Evolutionary conservation across 345 rosid species (phyloP).

Genomic region (Eucalyptus regnans): DNA sequence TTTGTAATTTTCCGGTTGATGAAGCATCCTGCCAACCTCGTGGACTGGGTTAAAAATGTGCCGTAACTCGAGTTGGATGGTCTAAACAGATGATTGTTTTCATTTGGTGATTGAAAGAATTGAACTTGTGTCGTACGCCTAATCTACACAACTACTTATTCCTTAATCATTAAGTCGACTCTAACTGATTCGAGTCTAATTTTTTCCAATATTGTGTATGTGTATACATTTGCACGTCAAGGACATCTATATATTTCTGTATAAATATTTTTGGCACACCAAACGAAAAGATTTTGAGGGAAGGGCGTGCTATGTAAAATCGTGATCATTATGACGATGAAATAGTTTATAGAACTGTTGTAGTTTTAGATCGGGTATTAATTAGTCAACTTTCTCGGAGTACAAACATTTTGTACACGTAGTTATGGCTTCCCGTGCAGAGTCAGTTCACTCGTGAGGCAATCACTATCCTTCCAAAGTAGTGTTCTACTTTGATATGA

Average conservation of each 20-base stretch:
- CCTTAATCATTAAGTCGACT: neutral
- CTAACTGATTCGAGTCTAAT: neutral
- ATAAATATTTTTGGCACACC: neutral
- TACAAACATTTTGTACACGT: neutral
- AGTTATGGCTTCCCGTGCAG: neutral
- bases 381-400: neutral
- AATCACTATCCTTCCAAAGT: neutral
- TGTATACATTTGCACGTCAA: neutral
- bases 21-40: neutral
- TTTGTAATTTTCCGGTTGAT: neutral
- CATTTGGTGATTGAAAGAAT: neutral
- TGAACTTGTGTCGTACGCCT: fast-evolving
- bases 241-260: neutral
- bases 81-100: neutral
- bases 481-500: neutral
- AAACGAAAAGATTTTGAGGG: neutral
- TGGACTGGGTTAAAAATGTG: neutral
- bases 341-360: neutral
- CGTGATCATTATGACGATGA: neutral
- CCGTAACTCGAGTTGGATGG: fast-evolving
- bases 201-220: neutral
- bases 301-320: neutral
- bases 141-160: neutral
- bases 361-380: neutral
- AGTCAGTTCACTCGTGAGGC: neutral